Conservation (phyloP, 164 flowering plant species). For the Cinnamomum micranthum region DNA sequence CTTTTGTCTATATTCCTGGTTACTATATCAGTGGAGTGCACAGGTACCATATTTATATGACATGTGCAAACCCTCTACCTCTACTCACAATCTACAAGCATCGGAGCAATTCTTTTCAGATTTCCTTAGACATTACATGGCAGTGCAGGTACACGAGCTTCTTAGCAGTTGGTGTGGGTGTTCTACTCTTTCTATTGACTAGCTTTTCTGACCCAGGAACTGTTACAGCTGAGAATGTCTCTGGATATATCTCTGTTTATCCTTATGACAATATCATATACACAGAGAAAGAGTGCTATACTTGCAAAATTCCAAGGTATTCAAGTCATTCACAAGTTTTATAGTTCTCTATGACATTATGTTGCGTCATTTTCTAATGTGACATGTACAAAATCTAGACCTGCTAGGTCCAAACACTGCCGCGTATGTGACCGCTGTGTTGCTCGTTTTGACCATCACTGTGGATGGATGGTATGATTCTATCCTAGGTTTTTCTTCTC, state of each 20-base stretch:
- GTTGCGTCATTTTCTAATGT: constrained; percentile 10
- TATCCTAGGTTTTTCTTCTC: background rate
- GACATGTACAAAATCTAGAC: constrained; percentile 41
- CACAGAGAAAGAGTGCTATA: constrained; percentile 75
- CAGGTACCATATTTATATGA: constrained; percentile 40
- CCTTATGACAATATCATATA: constrained; percentile 80
- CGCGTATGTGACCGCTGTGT: constrained; percentile 95
- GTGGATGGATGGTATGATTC: constrained; percentile 94
- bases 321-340: background rate
- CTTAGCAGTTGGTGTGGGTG: constrained; percentile 77
- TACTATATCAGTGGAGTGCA: constrained; percentile 72
- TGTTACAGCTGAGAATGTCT: constrained; percentile 68
- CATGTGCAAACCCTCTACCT: background rate
- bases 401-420: constrained; percentile 99
- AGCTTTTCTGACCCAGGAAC: constrained; percentile 99
- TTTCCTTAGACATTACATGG: constrained; percentile 7
- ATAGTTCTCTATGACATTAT: background rate
- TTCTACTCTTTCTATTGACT: constrained; percentile 76
- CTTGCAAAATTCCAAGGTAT: constrained; percentile 86
- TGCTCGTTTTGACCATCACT: constrained; percentile 97
- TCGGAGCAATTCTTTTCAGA: background rate
- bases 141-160: constrained; percentile 79
- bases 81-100: background rate
- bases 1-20: constrained; percentile 82
- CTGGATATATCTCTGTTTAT: constrained; percentile 65